Conservation (phyloP, 2,329 filamentous ascomycete species). For the Neonectria faginata region DNA sequence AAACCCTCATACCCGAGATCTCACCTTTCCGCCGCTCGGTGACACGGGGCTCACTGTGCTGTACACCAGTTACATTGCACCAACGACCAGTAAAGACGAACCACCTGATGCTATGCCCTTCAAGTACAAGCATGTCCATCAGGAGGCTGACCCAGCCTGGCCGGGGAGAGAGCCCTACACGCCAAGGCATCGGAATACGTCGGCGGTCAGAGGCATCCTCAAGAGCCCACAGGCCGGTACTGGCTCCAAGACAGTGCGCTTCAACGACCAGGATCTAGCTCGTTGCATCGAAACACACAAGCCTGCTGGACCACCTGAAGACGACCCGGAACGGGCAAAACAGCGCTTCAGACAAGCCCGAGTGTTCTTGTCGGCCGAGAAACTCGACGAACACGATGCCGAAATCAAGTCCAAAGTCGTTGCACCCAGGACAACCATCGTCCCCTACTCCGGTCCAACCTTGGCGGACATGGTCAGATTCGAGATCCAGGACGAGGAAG, state of each 20-base stretch:
- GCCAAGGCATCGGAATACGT: neutral
- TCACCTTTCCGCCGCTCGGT: no score
- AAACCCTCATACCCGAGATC: no score
- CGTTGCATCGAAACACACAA: neutral
- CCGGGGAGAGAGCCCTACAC: neutral
- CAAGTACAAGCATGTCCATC: neutral
- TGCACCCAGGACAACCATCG: neutral
- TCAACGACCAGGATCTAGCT: neutral
- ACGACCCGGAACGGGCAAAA: neutral
- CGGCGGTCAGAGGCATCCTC: neutral
- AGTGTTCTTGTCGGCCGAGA: no score
- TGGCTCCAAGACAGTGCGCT: neutral
- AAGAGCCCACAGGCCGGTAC: neutral
- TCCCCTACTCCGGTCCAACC: neutral
- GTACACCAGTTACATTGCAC: no score
- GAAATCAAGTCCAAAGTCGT: neutral
- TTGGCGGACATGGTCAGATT: neutral
- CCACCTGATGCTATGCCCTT: no score
- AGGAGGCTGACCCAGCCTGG: neutral
- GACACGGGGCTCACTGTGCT: no score
- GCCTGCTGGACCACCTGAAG: neutral
- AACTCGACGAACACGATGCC: no score
- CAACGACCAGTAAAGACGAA: no score
- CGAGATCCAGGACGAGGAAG: neutral
- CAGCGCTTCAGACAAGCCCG: neutral